phyloP scores from a whole-genome alignment of 805 yeast species.

The Ogataea corticis region DNA sequence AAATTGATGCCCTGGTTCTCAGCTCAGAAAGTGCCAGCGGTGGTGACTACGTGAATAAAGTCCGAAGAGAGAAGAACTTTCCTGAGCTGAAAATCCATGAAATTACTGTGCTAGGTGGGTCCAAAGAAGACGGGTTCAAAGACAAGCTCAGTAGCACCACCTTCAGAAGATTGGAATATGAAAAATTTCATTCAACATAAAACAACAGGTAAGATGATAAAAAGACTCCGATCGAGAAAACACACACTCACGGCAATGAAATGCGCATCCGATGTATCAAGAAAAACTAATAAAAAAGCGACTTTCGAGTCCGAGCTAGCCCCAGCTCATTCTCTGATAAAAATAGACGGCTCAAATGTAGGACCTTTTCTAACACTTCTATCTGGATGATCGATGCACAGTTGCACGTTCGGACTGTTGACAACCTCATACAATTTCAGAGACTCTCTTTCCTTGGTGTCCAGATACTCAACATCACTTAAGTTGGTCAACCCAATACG shows the following conservation, averaged over 20 bases:
- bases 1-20: slow-evolving; percentile 77
- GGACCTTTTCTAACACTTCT: slow-evolving; percentile 59
- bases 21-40: slow-evolving; percentile 81
- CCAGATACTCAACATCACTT: slow-evolving; percentile 37
- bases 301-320: background rate
- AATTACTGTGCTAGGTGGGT: slow-evolving; percentile 64
- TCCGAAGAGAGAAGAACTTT: slow-evolving; percentile 59
- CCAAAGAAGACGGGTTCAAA: slow-evolving; percentile 46
- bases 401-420: slow-evolving; percentile 29
- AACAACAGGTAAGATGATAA: background rate
- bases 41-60: slow-evolving; percentile 68
- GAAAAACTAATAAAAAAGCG: background rate
- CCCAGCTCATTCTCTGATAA: slow-evolving; percentile 43
- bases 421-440: slow-evolving; percentile 56
- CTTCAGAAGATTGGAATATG: slow-evolving; percentile 48
- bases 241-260: no score
- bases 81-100: slow-evolving; percentile 49
- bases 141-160: slow-evolving; percentile 87
- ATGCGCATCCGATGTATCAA: no score
- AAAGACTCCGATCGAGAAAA: background rate
- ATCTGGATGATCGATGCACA: slow-evolving; percentile 90
- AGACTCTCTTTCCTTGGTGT: slow-evolving; percentile 54
- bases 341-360: slow-evolving; percentile 57
- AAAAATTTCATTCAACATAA: slow-evolving; percentile 7
- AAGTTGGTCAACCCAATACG: slow-evolving; percentile 57